Base-by-base conservation (phyloP, 208 protist species). In the Wallacemonas sp. region DNA sequence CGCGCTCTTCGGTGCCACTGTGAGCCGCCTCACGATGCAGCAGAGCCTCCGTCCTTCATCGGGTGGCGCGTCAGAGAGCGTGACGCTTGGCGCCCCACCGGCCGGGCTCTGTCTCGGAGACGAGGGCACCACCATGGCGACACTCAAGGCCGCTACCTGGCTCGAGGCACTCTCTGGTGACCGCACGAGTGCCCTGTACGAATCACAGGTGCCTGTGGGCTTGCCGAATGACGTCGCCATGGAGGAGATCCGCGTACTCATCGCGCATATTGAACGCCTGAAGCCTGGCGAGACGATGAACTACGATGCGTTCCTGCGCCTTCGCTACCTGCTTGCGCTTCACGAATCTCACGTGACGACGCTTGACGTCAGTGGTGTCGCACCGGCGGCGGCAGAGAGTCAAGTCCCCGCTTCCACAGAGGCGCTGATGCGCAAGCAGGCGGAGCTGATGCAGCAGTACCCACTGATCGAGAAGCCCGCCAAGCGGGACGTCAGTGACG, bases 261-360 rank as follows among this genome's bases (percentile, higher is more conserved):
- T 86, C 12, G 61, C 76, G 1, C 65, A 71, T 33, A 78, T 94
- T 48, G 74, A 68, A 23, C 65, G 78, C 33, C 11, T 92, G 52
- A 79, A 85, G 66, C 88, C 88, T 6, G 73, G 68, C 23, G 65
- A 74, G 21, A 49, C 72, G 12, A 60, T 94, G 60, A 74, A 60
- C 67, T 94, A 80, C 72, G 85, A 92, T 24, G 78, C 76, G n/a
- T 71, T 85, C 41, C 68, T 63, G 47, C 76, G 76, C 14, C 78
- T 94, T 2, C 61, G 68, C 27, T 65, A 61, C n/a, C 17, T 92
- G 6, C 71, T 87, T 47, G 49, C 72, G n/a, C 41, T 78, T 4
- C 60, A 82, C 23, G 70, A 56, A 4, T 46, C 23, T n/a, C 21
- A 38, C 24, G 41, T 76, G 17, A 63, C 24, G 1, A 76, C 77